A percentile compares a stretch with the other conserved stretches of the same genome.
These are phyloP conservation scores for Mycogone perniciosa DNA, from an alignment of 2,329 filamentous ascomycete genomes.

Conservation along the genomic window DNA sequence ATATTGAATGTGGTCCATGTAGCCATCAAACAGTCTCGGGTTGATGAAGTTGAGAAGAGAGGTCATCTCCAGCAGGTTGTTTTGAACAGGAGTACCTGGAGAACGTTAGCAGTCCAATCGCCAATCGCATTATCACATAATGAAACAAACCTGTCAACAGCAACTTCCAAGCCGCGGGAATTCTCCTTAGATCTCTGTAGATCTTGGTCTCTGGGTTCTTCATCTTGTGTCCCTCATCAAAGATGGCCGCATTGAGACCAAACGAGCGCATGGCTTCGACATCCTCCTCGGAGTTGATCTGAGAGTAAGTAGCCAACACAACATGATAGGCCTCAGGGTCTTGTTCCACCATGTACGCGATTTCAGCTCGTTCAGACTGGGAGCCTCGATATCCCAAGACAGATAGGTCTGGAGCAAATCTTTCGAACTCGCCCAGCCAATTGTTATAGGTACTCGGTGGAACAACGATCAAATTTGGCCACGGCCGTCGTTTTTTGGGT, in stretches of 20 bases:
- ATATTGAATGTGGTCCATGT: slow-evolving; percentile 71
- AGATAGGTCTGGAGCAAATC: slow-evolving; percentile 71
- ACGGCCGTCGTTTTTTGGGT: slow-evolving; percentile 32
- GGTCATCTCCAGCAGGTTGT: slow-evolving; percentile 89
- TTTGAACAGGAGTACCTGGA: slow-evolving; percentile 85
- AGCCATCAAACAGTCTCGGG: slow-evolving; percentile 71
- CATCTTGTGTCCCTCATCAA: slow-evolving; percentile 89
- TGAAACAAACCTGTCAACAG: slow-evolving; percentile 49
- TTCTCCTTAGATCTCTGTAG: slow-evolving; percentile 71
- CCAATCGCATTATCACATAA: not conserved
- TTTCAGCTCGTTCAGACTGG: slow-evolving; percentile 59
- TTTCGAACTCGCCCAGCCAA: slow-evolving; percentile 85
- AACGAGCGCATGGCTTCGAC: slow-evolving; percentile 44
- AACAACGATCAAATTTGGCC: slow-evolving; percentile 81
- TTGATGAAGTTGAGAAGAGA: slow-evolving; percentile 92
- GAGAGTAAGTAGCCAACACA: slow-evolving; percentile 54
- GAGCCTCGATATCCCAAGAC: slow-evolving; percentile 66
- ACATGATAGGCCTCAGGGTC: slow-evolving; percentile 59
- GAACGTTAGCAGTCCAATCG: slow-evolving; percentile 15
- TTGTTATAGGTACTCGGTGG: slow-evolving; percentile 93
- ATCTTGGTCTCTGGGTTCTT: slow-evolving; percentile 81
- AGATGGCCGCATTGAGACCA: slow-evolving; percentile 57
- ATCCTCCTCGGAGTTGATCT: slow-evolving; percentile 48
- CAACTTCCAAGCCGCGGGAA: slow-evolving; percentile 76
- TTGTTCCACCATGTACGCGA: slow-evolving; percentile 60